phyloP scores from a whole-genome alignment of 2,329 filamentous ascomycete species.

The Verticillium albo-atrum region DNA sequence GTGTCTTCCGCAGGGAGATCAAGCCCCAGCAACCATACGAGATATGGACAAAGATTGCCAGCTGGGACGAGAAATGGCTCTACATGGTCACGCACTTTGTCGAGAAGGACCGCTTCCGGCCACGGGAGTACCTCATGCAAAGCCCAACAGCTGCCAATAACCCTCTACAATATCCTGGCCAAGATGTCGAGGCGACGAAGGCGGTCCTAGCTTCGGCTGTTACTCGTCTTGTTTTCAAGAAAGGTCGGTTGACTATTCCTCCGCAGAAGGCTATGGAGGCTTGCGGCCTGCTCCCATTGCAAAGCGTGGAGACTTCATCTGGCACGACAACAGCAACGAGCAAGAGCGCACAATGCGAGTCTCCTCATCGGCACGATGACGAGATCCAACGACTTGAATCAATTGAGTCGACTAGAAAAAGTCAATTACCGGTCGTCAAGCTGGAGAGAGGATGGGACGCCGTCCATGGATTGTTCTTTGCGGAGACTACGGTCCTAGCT shows the following conservation, averaged over 20 bases:
- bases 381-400: too few relatives aligned
- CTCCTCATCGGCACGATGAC: too few relatives aligned
- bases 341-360: too few relatives aligned
- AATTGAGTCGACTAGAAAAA: not conserved
- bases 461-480: too few relatives aligned
- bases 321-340: too few relatives aligned
- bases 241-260: constrained; percentile 76
- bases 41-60: constrained; percentile 5
- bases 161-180: constrained; percentile 22
- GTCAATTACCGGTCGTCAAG: not conserved
- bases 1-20: constrained; percentile 6
- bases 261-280: constrained; percentile 70
- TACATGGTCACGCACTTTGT: constrained; percentile 73
- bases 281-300: constrained; percentile 55
- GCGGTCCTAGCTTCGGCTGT: constrained; percentile 67
- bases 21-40: constrained; percentile 7
- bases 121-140: constrained; percentile 41
- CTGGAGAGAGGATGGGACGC: not conserved
- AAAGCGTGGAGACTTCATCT: not conserved
- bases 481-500: too few relatives aligned
- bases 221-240: constrained; percentile 78
- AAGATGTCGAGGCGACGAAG: constrained; percentile 73
- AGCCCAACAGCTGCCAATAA: too few relatives aligned
- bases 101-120: constrained; percentile 51
- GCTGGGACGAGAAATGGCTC: constrained; percentile 78